Conservation (phyloP, 2,329 filamentous ascomycete genomes). For the Harringtonia lauricola region DNA sequence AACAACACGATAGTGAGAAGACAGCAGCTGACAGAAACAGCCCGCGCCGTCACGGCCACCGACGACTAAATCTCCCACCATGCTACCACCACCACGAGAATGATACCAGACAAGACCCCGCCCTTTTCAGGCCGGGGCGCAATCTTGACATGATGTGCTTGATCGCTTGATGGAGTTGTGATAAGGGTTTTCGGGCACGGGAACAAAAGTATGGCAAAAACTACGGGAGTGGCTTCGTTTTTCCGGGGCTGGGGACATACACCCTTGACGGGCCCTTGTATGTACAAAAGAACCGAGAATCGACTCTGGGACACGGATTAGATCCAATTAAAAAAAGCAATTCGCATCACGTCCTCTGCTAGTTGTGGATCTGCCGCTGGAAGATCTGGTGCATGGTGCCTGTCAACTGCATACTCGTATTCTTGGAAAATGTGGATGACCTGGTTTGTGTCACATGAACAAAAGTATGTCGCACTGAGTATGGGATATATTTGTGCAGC, state of each 20-base stretch:
- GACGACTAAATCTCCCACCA: constrained; percentile 23
- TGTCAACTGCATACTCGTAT: too few relatives aligned
- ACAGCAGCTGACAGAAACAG: constrained; percentile 24
- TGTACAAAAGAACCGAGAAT: constrained; percentile 4
- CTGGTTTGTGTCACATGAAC: too few relatives aligned
- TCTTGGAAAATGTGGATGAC: too few relatives aligned
- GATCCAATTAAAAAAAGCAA: background rate
- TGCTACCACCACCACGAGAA: background rate
- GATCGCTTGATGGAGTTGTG: constrained; percentile 10
- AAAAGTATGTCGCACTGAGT: too few relatives aligned
- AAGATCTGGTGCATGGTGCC: too few relatives aligned
- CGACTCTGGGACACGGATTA: background rate
- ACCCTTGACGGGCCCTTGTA: constrained; percentile 1
- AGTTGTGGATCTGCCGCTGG: too few relatives aligned
- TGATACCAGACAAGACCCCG: constrained; percentile 8
- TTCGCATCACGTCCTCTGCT: background rate
- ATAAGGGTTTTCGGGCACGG: constrained; percentile 2
- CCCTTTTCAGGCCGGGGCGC: background rate
- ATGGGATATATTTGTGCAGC: too few relatives aligned
- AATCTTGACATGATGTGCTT: constrained; percentile 5
- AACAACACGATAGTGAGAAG: constrained; percentile 13
- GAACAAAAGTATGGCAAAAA: background rate
- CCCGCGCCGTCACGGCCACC: constrained; percentile 48
- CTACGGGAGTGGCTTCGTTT: constrained; percentile 1
- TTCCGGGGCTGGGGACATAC: constrained; percentile 3